phyloP scores from a whole-genome alignment of 441 rosid species.

The Adansonia rubrostipa region DNA sequence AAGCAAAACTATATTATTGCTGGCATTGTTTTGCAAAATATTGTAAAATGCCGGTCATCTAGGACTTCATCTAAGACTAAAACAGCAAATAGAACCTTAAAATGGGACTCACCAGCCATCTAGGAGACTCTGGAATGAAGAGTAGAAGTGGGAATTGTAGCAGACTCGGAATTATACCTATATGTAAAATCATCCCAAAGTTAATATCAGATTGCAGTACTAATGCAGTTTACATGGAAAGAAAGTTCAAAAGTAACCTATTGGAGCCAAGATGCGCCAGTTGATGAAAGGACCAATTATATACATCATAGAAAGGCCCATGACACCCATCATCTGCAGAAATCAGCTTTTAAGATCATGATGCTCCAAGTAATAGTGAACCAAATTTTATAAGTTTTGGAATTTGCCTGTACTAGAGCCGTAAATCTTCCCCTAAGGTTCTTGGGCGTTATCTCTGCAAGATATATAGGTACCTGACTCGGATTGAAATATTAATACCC shows the following conservation, averaged over 20 bases:
- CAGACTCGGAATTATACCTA: constrained; percentile 53
- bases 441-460: constrained; percentile 33
- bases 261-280: constrained; percentile 64
- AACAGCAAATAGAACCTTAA: not conserved
- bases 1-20: not conserved
- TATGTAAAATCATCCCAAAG: not conserved
- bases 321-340: constrained; percentile 46
- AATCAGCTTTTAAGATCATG: constrained; percentile 2
- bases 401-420: constrained; percentile 18
- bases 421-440: constrained; percentile 32
- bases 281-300: constrained; percentile 48
- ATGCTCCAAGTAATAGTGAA: not conserved
- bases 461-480: constrained; percentile 30
- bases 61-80: not conserved
- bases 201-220: not conserved
- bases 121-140: constrained; percentile 71
- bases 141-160: constrained; percentile 49
- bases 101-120: constrained; percentile 63
- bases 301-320: constrained; percentile 51
- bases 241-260: constrained; percentile 36
- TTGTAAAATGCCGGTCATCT: too few species aligned
- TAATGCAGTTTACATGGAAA: not conserved
- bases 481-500: not conserved
- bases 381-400: not conserved
- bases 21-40: not conserved